These are phyloP conservation scores for Lepidium campestre DNA, from an alignment of 441 rosid species.

Conservation along the genomic window DNA sequence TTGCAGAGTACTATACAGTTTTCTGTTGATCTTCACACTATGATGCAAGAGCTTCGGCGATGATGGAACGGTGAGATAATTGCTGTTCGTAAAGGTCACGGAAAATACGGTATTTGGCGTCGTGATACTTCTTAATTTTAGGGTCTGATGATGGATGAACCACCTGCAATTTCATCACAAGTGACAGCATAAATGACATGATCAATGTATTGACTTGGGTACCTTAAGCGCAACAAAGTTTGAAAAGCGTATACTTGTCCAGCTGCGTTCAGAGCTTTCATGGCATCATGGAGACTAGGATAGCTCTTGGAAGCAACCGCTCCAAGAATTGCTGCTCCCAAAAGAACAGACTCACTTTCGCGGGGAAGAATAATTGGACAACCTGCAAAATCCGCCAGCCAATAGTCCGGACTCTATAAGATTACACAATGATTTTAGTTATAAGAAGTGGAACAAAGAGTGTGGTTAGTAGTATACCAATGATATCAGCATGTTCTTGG, in stretches of 20 bases:
- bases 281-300: conserved; percentile 59
- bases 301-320: conserved; percentile 79
- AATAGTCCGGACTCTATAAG: neutral
- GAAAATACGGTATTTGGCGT: conserved; percentile 75
- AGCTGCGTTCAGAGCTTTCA: conserved; percentile 80
- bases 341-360: conserved; percentile 83
- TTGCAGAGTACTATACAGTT: conserved; percentile 3
- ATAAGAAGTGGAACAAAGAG: neutral
- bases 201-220: neutral
- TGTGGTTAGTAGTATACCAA: conserved; percentile 40
- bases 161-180: conserved; percentile 38
- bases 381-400: conserved; percentile 39
- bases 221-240: neutral
- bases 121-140: conserved; percentile 81
- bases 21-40: conserved; percentile 13
- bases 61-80: conserved; percentile 59
- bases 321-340: conserved; percentile 95
- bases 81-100: conserved; percentile 70
- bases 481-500: conserved; percentile 86
- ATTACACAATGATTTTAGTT: neutral
- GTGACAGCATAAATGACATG: neutral
- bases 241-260: conserved; percentile 54
- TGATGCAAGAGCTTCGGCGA: conserved; percentile 61
- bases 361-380: conserved; percentile 81
- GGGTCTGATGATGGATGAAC: conserved; percentile 71